These are phyloP conservation scores for Cucurbita ficifolia DNA, from an alignment of 306 rosid genomes.

Conservation along the genomic window DNA sequence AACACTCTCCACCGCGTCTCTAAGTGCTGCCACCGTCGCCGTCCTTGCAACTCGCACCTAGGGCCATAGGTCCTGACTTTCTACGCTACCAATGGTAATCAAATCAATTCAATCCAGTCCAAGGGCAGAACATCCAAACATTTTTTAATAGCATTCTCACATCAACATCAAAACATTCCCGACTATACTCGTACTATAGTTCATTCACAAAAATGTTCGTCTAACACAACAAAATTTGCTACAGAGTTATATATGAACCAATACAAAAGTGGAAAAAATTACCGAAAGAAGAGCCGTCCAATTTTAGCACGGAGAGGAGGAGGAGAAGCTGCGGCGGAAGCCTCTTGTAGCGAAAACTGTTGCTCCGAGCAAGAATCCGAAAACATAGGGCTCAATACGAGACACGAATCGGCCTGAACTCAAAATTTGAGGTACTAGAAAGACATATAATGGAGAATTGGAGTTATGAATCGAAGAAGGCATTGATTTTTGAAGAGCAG, in stretches of 20 bases:
- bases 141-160: no score
- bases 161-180: no score
- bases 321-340: slow-evolving; percentile 28
- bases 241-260: no score
- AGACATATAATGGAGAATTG: not conserved
- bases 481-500: not conserved
- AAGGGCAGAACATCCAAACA: not conserved
- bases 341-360: slow-evolving; percentile 12
- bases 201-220: no score
- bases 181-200: no score
- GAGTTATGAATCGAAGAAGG: not conserved
- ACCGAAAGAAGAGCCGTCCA: slow-evolving; percentile 45
- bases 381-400: not conserved
- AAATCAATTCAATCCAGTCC: not conserved
- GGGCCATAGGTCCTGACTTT: no score
- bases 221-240: no score
- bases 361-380: slow-evolving; percentile 2
- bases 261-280: not conserved
- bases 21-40: slow-evolving; percentile 31
- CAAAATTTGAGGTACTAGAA: not conserved
- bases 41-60: slow-evolving; percentile 17
- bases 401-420: not conserved
- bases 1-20: slow-evolving; percentile 33
- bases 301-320: slow-evolving; percentile 26
- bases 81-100: no score